These are phyloP conservation scores for Penicillium sp. DNA, from an alignment of 2,329 filamentous ascomycete genomes.

Conservation along the genomic window DNA sequence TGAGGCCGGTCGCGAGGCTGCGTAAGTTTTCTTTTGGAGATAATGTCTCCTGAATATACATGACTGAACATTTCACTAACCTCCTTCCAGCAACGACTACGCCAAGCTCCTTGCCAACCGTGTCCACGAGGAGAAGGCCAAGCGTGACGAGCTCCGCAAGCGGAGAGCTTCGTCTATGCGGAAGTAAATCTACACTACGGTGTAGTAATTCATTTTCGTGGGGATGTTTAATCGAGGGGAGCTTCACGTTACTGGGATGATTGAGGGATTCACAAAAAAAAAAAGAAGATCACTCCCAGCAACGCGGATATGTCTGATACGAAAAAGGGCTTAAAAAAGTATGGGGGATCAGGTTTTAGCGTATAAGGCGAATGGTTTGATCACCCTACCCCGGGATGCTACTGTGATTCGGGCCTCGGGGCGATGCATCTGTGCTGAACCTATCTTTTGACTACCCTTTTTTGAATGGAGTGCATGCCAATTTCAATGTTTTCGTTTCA, in stretches of 20 bases:
- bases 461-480: slow-evolving; percentile 31
- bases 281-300: slow-evolving; percentile 21
- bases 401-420: slow-evolving; percentile 21
- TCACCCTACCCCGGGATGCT: slow-evolving; percentile 17
- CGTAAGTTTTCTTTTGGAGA: slow-evolving; percentile 64
- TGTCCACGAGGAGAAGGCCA: slow-evolving; percentile 91
- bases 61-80: slow-evolving; percentile 24
- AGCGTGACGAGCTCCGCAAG: slow-evolving; percentile 94
- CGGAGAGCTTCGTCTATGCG: slow-evolving; percentile 95
- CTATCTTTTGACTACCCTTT: slow-evolving; percentile 29
- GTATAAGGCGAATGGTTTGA: slow-evolving; percentile 21
- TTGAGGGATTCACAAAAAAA: slow-evolving; percentile 24
- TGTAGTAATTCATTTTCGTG: slow-evolving; percentile 33
- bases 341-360: slow-evolving; percentile 20
- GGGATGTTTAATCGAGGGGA: slow-evolving; percentile 35
- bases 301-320: slow-evolving; percentile 27
- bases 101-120: slow-evolving; percentile 94
- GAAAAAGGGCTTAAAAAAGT: slow-evolving; percentile 20
- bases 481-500: slow-evolving; percentile 22
- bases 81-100: slow-evolving; percentile 78
- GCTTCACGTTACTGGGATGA: slow-evolving; percentile 37
- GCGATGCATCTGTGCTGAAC: slow-evolving; percentile 26
- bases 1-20: slow-evolving; percentile 98
- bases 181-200: slow-evolving; percentile 58
- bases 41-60: neutral